These are phyloP conservation scores for Fusarium staphyleae DNA, from an alignment of 2,329 filamentous ascomycete species.

Conservation along the genomic window DNA sequence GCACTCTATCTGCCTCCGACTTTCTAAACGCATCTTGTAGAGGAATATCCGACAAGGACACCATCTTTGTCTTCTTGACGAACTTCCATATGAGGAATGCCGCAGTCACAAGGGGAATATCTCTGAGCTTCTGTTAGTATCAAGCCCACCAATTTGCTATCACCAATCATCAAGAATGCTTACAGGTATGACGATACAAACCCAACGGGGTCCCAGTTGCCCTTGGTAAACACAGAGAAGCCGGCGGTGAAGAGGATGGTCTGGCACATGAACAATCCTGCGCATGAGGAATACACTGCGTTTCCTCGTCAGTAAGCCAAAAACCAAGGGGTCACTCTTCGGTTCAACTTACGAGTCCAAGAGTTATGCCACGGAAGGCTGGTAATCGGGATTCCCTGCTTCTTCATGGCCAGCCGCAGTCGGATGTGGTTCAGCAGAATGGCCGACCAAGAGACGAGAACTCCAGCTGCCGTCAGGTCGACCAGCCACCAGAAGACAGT, in stretches of 20 bases:
- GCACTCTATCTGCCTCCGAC: conserved; percentile 20
- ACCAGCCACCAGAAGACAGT: conserved; percentile 73
- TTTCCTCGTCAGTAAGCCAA: not conserved
- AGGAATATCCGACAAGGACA: conserved; percentile 59
- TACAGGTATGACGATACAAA: conserved; percentile 71
- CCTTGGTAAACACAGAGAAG: conserved; percentile 67
- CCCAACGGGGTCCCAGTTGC: conserved; percentile 62
- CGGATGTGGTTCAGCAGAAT: conserved; percentile 68
- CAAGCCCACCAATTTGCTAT: rapidly evolving
- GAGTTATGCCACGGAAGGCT: conserved; percentile 68
- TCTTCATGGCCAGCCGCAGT: conserved; percentile 60
- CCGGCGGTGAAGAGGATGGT: conserved; percentile 74
- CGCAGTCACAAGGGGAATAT: conserved; percentile 64
- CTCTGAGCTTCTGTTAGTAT: conserved; percentile 48
- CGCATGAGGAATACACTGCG: conserved; percentile 67
- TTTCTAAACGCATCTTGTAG: conserved; percentile 56
- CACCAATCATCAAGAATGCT: conserved; percentile 39
- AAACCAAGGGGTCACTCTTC: too few relatives aligned
- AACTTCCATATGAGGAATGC: conserved; percentile 71
- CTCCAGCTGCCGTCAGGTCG: conserved; percentile 66
- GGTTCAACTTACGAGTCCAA: conserved; percentile 62
- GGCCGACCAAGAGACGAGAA: conserved; percentile 68
- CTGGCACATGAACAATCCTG: conserved; percentile 65
- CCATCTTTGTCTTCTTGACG: conserved; percentile 65
- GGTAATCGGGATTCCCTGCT: conserved; percentile 58